Evolutionary conservation across 495 filamentous ascomycete genomes (phyloP).

Genomic region (Hyaloscypha finlandica): DNA sequence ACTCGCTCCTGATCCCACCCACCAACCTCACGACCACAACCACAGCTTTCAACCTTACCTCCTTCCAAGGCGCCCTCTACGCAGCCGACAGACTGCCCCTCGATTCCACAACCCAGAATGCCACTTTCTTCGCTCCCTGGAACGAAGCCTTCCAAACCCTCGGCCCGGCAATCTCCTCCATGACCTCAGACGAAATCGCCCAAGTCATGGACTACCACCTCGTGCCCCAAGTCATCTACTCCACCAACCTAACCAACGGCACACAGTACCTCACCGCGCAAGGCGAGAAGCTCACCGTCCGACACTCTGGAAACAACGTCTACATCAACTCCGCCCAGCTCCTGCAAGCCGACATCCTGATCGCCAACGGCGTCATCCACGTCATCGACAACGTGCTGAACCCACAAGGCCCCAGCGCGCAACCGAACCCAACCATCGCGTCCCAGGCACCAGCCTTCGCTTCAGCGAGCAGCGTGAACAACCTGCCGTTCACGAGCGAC

Average conservation of each 20-base stretch:
- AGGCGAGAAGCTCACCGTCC: constrained; percentile 54
- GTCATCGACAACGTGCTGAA: constrained; percentile 52
- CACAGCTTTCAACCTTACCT: constrained; percentile 53
- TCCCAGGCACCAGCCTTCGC: constrained; percentile 28
- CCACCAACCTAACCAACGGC: constrained; percentile 42
- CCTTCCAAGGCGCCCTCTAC: constrained; percentile 56
- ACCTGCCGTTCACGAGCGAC: constrained; percentile 24
- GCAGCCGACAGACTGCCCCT: constrained; percentile 42
- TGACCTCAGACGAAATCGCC: constrained; percentile 49
- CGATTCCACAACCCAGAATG: constrained; percentile 44
- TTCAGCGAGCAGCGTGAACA: constrained; percentile 15
- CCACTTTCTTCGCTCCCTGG: constrained; percentile 65
- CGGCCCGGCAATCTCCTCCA: constrained; percentile 48
- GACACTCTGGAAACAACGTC: constrained; percentile 44
- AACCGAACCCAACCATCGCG: constrained; percentile 24
- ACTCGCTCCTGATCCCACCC: constrained; percentile 59
- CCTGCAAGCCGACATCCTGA: constrained; percentile 58
- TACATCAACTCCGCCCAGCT: constrained; percentile 54
- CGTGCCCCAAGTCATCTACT: constrained; percentile 57
- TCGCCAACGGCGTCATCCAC: constrained; percentile 69
- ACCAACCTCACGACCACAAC: constrained; percentile 51
- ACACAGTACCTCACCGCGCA: constrained; percentile 43
- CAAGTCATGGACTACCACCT: constrained; percentile 61
- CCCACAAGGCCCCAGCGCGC: constrained; percentile 18
- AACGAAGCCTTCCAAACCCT: constrained; percentile 65